Conservation (phyloP, 176 grass and related monocot species). For the Carex parvula region DNA sequence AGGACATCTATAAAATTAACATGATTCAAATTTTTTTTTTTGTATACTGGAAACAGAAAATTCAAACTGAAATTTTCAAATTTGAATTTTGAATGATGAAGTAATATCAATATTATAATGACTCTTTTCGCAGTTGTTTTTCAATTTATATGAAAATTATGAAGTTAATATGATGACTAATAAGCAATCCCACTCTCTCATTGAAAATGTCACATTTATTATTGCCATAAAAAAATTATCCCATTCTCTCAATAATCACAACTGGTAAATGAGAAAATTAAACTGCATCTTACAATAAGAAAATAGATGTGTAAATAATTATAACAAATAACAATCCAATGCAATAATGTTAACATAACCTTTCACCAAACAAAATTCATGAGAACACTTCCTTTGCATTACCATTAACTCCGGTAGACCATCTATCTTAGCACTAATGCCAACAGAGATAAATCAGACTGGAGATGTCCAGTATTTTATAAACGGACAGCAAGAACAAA, state of each 20-base stretch:
- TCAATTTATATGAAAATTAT: neutral
- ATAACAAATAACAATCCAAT: neutral
- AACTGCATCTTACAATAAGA: neutral
- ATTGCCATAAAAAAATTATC: too few species aligned
- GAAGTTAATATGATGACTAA: neutral
- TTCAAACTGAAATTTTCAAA: neutral
- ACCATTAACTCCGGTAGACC: neutral
- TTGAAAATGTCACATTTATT: neutral
- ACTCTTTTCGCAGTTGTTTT: neutral
- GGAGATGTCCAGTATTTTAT: neutral
- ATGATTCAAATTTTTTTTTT: neutral
- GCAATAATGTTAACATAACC: neutral
- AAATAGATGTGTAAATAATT: neutral
- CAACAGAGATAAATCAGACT: neutral
- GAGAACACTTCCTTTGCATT: neutral
- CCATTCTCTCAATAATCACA: too few species aligned
- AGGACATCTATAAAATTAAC: neutral
- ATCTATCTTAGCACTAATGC: neutral
- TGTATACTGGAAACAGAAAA: neutral
- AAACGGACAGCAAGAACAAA: neutral
- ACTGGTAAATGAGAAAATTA: too few species aligned
- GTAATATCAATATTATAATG: too few species aligned
- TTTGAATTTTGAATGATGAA: too few species aligned
- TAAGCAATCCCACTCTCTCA: neutral
- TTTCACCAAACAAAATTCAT: neutral